A percentile compares a stretch with the other conserved stretches of the same genome.
Evolutionary conservation across 805 yeast genomes (phyloP).

Genomic region (Ogataea pilisensis): DNA sequence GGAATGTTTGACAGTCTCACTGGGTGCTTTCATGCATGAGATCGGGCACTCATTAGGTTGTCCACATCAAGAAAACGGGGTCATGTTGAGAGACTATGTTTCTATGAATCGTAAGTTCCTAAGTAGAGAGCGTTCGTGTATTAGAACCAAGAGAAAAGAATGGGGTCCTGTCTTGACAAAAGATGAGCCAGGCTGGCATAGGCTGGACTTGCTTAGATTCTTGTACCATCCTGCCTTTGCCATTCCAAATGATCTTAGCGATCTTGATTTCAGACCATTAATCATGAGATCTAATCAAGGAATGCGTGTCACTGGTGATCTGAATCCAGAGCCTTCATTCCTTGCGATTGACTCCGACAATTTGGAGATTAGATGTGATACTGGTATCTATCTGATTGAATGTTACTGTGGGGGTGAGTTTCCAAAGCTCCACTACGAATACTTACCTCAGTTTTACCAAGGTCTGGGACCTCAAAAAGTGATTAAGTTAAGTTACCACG

Average conservation of each 20-base stretch:
- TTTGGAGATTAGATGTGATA: conserved; percentile 44
- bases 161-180: conserved; percentile 47
- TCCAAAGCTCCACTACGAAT: conserved; percentile 59
- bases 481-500: conserved; percentile 44
- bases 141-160: conserved; percentile 48
- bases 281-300: conserved; percentile 25
- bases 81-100: conserved; percentile 84
- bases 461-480: conserved; percentile 61
- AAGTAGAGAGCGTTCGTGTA: conserved; percentile 59
- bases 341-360: conserved; percentile 42
- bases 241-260: conserved; percentile 58
- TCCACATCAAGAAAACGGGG: conserved; percentile 87
- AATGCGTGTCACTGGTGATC: conserved; percentile 29
- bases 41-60: conserved; percentile 89
- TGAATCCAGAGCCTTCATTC: conserved; percentile 40
- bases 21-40: conserved; percentile 95
- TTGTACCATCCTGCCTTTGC: conserved; percentile 77
- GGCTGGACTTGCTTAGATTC: conserved; percentile 73
- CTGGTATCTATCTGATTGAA: conserved; percentile 77
- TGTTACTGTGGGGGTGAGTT: conserved; percentile 61
- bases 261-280: conserved; percentile 35
- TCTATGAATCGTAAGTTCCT: conserved; percentile 78
- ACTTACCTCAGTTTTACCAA: conserved; percentile 47
- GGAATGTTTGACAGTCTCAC: conserved; percentile 82
- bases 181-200: conserved; percentile 85